Evolutionary conservation across 2,329 filamentous ascomycete species (phyloP).

Genomic region (Trichoderma pleuroti): DNA sequence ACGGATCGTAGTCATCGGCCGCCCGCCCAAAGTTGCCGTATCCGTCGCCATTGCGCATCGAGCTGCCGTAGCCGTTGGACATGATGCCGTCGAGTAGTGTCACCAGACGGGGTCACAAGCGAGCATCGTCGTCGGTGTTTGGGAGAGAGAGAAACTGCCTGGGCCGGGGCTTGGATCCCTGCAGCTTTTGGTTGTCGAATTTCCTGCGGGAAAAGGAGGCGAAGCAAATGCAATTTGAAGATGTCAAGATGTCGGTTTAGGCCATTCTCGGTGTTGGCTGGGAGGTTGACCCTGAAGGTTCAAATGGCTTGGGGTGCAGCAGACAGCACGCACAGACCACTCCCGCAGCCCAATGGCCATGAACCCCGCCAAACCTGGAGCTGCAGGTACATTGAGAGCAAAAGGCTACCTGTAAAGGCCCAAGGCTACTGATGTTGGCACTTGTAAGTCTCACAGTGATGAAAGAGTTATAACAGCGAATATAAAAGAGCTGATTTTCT

Average conservation of each 20-base stretch:
- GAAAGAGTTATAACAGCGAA: background rate
- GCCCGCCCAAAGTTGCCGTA: constrained; percentile 42
- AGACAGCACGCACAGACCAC: constrained; percentile 16
- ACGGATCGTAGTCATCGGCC: constrained; percentile 50
- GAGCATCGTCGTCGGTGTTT: constrained; percentile 22
- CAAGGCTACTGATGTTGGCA: background rate
- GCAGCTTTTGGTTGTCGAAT: background rate
- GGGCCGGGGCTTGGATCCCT: no score
- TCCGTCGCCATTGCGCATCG: constrained; percentile 38
- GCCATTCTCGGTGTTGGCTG: background rate
- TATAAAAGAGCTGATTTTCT: background rate
- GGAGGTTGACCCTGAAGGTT: background rate
- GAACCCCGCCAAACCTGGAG: background rate
- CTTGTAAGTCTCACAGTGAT: background rate
- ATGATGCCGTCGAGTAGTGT: constrained; percentile 35
- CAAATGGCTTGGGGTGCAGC: background rate
- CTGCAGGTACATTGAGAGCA: background rate
- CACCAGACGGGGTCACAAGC: constrained; percentile 16
- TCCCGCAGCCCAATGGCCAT: background rate
- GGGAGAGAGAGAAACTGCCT: background rate
- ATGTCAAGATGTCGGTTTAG: background rate
- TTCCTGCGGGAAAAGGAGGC: background rate
- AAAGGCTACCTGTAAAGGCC: background rate
- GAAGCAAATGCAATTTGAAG: background rate
- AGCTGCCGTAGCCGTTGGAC: constrained; percentile 49